phyloP scores from a whole-genome alignment of 352 stramenopile genomes.

The Pythium myriotylum region DNA sequence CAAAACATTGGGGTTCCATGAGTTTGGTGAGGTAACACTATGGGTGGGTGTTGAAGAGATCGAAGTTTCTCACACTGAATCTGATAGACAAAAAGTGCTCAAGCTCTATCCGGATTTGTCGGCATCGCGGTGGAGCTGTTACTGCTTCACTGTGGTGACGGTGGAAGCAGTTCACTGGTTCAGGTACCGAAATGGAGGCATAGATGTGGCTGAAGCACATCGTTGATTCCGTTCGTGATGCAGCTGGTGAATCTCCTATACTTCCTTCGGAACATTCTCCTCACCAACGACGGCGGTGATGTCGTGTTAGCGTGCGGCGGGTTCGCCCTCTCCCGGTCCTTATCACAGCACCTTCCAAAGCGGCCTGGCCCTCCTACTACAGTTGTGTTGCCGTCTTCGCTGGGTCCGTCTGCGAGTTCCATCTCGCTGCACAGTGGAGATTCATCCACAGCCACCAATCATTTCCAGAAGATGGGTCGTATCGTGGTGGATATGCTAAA shows the following conservation, averaged over 20 bases:
- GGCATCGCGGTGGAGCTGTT: constrained; percentile 61
- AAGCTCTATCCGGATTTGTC: constrained; percentile 58
- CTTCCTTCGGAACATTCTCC: constrained; percentile 64
- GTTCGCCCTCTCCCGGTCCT: constrained; percentile 35
- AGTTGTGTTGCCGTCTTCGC: not conserved
- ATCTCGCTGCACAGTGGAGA: not conserved
- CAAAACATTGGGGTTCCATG: constrained; percentile 46
- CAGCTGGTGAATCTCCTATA: constrained; percentile 64
- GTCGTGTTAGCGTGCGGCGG: constrained; percentile 57
- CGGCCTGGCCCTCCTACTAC: not conserved
- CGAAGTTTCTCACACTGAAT: not conserved
- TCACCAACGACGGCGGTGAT: constrained; percentile 46
- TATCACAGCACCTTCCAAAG: constrained; percentile 2
- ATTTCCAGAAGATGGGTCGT: constrained; percentile 4
- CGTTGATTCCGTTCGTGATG: not conserved
- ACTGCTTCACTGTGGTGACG: not conserved
- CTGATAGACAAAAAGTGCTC: constrained; percentile 35
- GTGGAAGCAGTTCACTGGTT: not conserved
- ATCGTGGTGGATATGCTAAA: constrained; percentile 10
- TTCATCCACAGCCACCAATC: not conserved
- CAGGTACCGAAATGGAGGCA: constrained; percentile 11
- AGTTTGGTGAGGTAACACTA: not conserved
- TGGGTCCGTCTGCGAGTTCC: not conserved
- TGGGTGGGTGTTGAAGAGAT: not conserved
- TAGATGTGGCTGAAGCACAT: not conserved